Conservation (phyloP, 495 filamentous ascomycete genomes). For the Xylaria castorea region DNA sequence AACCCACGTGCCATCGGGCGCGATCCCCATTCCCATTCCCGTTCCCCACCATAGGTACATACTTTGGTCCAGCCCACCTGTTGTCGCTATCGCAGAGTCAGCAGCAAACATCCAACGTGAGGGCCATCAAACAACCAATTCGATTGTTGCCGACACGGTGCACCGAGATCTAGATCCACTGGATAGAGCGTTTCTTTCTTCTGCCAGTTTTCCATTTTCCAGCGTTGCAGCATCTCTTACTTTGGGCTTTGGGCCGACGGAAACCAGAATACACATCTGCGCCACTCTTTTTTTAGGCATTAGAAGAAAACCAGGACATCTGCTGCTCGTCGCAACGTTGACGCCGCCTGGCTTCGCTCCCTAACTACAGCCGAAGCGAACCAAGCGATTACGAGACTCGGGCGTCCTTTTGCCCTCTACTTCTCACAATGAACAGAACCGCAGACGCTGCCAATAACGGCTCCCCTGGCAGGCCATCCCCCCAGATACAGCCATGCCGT, state of each 20-base stretch:
- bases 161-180: background rate
- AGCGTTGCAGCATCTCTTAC: background rate
- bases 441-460: conserved; percentile 37
- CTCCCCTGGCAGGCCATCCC: conserved; percentile 41
- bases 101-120: background rate
- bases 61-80: background rate
- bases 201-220: background rate
- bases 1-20: conserved; percentile 1
- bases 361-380: background rate
- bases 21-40: background rate
- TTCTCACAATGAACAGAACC: conserved; percentile 42
- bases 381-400: background rate
- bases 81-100: conserved; percentile 10
- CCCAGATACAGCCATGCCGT: conserved; percentile 64
- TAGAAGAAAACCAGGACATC: background rate
- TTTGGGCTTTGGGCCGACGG: background rate
- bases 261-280: background rate
- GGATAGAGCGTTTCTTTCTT: background rate
- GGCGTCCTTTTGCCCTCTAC: background rate
- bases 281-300: background rate
- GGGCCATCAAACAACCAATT: background rate
- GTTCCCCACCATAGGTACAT: background rate
- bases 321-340: background rate
- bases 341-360: background rate
- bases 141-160: background rate